Percentiles rank a stretch among this genome's conserved stretches.
Conservation (phyloP, 1,284 basidiomycete genomes). For the Stereum hirsutum region DNA sequence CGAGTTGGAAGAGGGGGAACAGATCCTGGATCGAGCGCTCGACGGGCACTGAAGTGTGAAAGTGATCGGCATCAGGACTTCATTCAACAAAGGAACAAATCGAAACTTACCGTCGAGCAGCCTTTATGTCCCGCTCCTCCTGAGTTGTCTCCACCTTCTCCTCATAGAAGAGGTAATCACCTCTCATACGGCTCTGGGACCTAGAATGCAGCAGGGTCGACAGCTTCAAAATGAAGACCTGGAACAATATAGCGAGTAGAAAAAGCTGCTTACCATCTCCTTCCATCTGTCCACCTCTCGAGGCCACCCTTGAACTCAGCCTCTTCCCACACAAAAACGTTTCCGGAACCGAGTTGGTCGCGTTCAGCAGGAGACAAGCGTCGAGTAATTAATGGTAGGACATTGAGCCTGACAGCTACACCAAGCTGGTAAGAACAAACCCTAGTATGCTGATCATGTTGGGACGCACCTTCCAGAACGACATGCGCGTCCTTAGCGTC, state of each 20-base stretch:
- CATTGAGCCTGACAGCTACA: conserved; percentile 62
- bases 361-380: conserved; percentile 59
- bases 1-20: conserved; percentile 46
- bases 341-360: conserved; percentile 57
- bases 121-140: conserved; percentile 67
- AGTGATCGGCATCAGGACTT: too few species aligned
- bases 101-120: conserved; percentile 47
- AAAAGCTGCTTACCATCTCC: conserved; percentile 48
- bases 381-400: conserved; percentile 61
- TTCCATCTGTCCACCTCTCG: conserved; percentile 69
- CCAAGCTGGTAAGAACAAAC: too few species aligned
- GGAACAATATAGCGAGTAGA: too few species aligned
- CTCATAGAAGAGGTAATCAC: conserved; percentile 72
- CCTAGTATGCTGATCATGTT: too few species aligned
- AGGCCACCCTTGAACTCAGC: conserved; percentile 70
- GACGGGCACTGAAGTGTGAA: conserved; percentile 38
- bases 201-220: conserved; percentile 28
- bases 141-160: conserved; percentile 71
- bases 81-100: conserved; percentile 7
- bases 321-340: conserved; percentile 79
- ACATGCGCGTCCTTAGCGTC: conserved; percentile 49
- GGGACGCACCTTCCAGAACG: conserved; percentile 63
- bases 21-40: conserved; percentile 51
- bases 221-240: conserved; percentile 1
- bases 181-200: conserved; percentile 77